Conservation (phyloP, 2,329 filamentous ascomycete species). For the Gliomastix tumulicola region DNA sequence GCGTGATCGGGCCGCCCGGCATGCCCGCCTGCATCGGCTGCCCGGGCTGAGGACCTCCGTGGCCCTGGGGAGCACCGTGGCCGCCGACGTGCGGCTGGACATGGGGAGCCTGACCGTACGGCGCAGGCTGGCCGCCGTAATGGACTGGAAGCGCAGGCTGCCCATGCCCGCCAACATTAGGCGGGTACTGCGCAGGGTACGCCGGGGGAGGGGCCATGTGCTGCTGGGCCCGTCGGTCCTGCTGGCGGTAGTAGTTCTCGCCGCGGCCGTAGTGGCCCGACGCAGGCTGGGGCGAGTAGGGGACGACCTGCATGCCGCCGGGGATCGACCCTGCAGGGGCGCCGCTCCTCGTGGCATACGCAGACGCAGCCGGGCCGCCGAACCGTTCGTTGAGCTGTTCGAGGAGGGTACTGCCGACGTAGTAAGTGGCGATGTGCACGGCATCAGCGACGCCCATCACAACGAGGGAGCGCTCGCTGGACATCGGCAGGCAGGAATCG, state of each 20-base stretch:
- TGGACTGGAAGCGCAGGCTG: slow-evolving; percentile 63
- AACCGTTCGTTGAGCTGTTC: slow-evolving; percentile 97
- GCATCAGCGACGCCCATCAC: slow-evolving; percentile 97
- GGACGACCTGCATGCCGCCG: slow-evolving; percentile 98
- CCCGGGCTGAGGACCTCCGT: slow-evolving; percentile 62
- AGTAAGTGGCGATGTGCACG: slow-evolving; percentile 98
- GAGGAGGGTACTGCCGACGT: slow-evolving; percentile 93
- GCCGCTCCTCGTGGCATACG: slow-evolving; percentile 91
- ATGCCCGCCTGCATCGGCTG: slow-evolving; percentile 66
- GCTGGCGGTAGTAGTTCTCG: slow-evolving; percentile 72
- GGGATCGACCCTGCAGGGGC: slow-evolving; percentile 90
- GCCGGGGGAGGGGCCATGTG: slow-evolving; percentile 52
- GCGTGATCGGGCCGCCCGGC: slow-evolving; percentile 65
- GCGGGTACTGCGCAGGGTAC: slow-evolving; percentile 62
- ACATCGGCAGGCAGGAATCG: slow-evolving; percentile 87
- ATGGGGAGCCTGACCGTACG: slow-evolving; percentile 68
- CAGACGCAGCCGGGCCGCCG: slow-evolving; percentile 91
- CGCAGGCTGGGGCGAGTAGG: slow-evolving; percentile 88
- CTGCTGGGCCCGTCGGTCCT: slow-evolving; percentile 50
- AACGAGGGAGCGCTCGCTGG: slow-evolving; percentile 94
- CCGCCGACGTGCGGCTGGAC: slow-evolving; percentile 68
- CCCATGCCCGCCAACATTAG: slow-evolving; percentile 52
- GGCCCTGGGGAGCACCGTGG: slow-evolving; percentile 46
- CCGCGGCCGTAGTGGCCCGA: slow-evolving; percentile 89
- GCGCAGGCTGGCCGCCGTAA: slow-evolving; percentile 67